Evolutionary conservation across 345 rosid species (phyloP), one percentile per base, ranked within the genome.

Genomic region (Corchorus olitorius): DNA sequence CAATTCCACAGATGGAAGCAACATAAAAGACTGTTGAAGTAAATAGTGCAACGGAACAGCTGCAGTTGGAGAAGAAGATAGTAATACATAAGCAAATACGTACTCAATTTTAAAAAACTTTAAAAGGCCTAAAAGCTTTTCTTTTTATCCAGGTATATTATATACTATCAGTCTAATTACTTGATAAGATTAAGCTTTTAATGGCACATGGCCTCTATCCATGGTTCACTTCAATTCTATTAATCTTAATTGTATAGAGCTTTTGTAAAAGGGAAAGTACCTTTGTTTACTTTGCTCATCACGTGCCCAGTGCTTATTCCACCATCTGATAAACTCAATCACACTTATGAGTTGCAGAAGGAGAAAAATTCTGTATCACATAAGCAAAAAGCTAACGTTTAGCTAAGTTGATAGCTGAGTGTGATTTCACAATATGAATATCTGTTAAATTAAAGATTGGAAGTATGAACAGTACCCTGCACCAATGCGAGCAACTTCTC

Each of bases 261-360:
- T 6, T 69, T 33, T 2, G 19, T 53, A 43, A 46, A 15, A 17
- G n/a, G 60, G 16, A 12, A 2, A 34, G n/a, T 84, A 92, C 98
- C 93, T 90, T 81, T 58, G 80, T 72, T 90, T 92, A 22, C 72
- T 85, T 66, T 79, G 86, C 49, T 87, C 78, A 48, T 83, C 85
- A 33, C 91, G 90, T 93, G 86, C 91, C 95, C 97, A 91, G 74
- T 89, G 89, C 70, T 85, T 84, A 71, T 94, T 93, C 98, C 97
- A 94, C 97, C 97, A 94, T 67, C 84, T 85, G 19, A 90, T 93
- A 74, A 94, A 94, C 84, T 94, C 94, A 27, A 88, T 90, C 7
- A 94, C 88, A 46, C 97, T 93, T 53, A 94, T 76, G 41, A 94
- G 97, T 81, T 94, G 98, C 75, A 94, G 97, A 63, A 86, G 82